A percentile compares a stretch with the other conserved stretches of the same genome.
Conservation (phyloP, 371 early-diverging fungal genomes). For the Lichtheimia ramosa region DNA sequence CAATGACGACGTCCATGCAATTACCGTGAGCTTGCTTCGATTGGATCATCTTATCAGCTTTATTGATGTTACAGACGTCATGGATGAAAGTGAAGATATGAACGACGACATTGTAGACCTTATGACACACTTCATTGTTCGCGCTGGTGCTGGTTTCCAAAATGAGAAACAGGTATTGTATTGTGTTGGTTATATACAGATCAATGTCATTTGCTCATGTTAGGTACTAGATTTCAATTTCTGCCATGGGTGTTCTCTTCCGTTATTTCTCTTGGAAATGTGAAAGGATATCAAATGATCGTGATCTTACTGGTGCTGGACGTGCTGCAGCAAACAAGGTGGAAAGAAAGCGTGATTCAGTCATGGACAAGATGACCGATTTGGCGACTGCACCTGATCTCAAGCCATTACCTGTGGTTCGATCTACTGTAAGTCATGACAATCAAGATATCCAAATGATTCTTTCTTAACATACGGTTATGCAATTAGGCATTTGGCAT, state of each 20-base stretch:
- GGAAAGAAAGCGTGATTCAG: slow-evolving; percentile 37
- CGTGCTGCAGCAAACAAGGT: slow-evolving; percentile 16
- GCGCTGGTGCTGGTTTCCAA: slow-evolving; percentile 30
- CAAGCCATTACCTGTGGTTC: slow-evolving; percentile 22
- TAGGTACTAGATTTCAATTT: slow-evolving; percentile 19
- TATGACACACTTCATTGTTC: slow-evolving; percentile 26
- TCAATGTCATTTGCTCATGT: background rate
- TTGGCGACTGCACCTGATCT: slow-evolving; percentile 23
- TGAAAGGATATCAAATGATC: slow-evolving; percentile 16
- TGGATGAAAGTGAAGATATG: slow-evolving; percentile 42
- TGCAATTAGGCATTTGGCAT: slow-evolving; percentile 43
- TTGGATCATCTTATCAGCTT: slow-evolving; percentile 34
- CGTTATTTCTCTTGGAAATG: slow-evolving; percentile 49
- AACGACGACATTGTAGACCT: slow-evolving; percentile 30
- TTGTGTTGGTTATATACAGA: background rate
- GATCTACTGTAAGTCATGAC: slow-evolving; percentile 12
- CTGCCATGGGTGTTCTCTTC: slow-evolving; percentile 38
- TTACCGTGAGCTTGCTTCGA: slow-evolving; percentile 42
- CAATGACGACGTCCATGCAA: slow-evolving; percentile 39
- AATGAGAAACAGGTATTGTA: slow-evolving; percentile 34
- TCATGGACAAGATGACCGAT: slow-evolving; percentile 25
- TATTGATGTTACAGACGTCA: slow-evolving; percentile 31
- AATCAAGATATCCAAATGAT: background rate
- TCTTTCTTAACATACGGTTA: background rate
- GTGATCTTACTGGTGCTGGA: slow-evolving; percentile 8